phyloP scores from a whole-genome alignment of 352 stramenopile species.

The Phytophthora vignae region DNA sequence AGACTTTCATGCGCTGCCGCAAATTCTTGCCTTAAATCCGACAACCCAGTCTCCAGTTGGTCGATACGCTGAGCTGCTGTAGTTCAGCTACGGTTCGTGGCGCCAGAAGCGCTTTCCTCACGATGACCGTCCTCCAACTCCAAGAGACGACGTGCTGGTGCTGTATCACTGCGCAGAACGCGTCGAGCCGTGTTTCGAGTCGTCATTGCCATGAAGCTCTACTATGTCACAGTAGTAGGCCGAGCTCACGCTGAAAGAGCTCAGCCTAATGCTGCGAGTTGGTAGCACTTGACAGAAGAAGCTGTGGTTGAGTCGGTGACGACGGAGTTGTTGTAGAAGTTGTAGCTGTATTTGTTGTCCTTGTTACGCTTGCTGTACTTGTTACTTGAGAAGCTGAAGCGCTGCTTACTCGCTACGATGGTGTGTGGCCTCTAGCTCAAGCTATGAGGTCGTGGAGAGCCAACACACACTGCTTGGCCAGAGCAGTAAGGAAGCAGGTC shows the following conservation, averaged over 20 bases:
- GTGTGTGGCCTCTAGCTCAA: slow-evolving; percentile 4
- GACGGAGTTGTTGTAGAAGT: neutral
- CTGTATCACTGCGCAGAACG: too few relatives aligned
- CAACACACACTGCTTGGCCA: slow-evolving; percentile 19
- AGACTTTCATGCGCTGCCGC: neutral
- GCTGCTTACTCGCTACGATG: neutral
- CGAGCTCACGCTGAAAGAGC: neutral
- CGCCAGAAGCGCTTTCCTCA: too few relatives aligned
- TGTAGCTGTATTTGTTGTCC: neutral
- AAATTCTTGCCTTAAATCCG: neutral
- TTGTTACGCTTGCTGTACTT: neutral
- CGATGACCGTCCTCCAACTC: too few relatives aligned
- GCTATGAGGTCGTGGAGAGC: slow-evolving; percentile 11
- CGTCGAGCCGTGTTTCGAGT: too few relatives aligned
- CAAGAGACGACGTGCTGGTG: too few relatives aligned
- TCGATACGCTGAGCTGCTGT: too few relatives aligned
- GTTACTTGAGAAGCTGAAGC: neutral
- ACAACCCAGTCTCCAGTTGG: too few relatives aligned
- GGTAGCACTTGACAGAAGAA: slow-evolving; percentile 7
- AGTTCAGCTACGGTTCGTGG: too few relatives aligned
- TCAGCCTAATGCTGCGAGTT: slow-evolving; percentile 5
- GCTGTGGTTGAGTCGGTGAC: neutral
- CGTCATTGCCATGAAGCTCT: too few relatives aligned
- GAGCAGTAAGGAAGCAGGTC: slow-evolving; percentile 8
- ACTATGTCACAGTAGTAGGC: neutral